Evolutionary conservation across 306 rosid species (phyloP).

Genomic region (Herpetospermum pedunculosum): DNA sequence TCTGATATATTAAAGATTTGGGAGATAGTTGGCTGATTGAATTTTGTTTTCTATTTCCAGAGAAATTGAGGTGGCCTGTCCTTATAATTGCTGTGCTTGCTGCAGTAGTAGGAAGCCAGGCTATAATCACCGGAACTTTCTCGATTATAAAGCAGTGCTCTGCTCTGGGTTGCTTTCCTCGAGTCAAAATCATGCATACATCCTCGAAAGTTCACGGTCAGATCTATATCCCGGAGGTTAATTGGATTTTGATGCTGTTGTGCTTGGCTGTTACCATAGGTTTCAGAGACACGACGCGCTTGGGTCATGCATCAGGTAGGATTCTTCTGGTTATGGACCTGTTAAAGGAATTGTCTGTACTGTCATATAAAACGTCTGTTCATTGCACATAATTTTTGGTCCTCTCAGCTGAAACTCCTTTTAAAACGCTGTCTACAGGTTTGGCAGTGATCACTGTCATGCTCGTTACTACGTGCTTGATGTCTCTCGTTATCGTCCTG

Average conservation of each 20-base stretch:
- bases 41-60: slow-evolving; percentile 23
- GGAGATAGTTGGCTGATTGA: background rate
- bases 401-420: background rate
- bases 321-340: background rate
- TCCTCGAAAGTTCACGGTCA: slow-evolving; percentile 91
- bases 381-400: background rate
- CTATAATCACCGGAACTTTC: slow-evolving; percentile 91
- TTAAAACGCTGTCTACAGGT: slow-evolving; percentile 33
- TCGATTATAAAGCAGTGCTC: slow-evolving; percentile 91
- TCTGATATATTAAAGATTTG: background rate
- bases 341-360: background rate
- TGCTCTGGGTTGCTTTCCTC: slow-evolving; percentile 82
- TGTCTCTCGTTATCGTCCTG: slow-evolving; percentile 81
- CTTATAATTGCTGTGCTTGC: slow-evolving; percentile 85
- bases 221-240: slow-evolving; percentile 91
- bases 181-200: slow-evolving; percentile 82
- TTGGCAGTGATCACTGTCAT: slow-evolving; percentile 92
- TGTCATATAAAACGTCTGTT: background rate
- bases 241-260: slow-evolving; percentile 80
- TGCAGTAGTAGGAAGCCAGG: slow-evolving; percentile 96
- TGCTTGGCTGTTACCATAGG: slow-evolving; percentile 82
- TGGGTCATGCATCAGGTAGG: slow-evolving; percentile 94
- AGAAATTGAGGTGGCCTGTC: slow-evolving; percentile 76
- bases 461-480: slow-evolving; percentile 94
- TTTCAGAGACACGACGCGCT: slow-evolving; percentile 68